Evolutionary conservation across 1,284 basidiomycete species (phyloP), one percentile per base, ranked within the genome.

Genomic region (Ustilago trichophora): DNA sequence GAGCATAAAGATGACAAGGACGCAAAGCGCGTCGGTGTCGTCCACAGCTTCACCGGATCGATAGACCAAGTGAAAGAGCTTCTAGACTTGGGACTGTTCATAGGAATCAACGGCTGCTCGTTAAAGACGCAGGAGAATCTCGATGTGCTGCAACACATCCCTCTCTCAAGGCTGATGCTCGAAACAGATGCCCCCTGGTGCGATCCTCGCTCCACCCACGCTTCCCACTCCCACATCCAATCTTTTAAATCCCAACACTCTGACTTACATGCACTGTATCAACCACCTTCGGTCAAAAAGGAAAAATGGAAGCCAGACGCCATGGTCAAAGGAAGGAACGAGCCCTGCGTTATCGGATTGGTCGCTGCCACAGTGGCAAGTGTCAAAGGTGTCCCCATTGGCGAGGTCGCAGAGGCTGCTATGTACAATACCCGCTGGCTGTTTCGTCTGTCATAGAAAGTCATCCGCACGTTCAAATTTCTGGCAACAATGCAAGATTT

Each of bases 41-140:
- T 92, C 8, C 93, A 94, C 82, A 91, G 89, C 70, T 93, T 93
- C 82, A 93, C 91, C 0, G 92, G 92, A 0, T 87, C 86, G 0
- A 66, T 78, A 1, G 85, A 86, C 19, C 91, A 94, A 80, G 87
- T 87, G 41, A 75, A 83, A 9, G 90, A 94, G 76, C 82, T 91
- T 50, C 87, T 93, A 16, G 53, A 58, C 12, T 47, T 79, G 18
- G 76, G 75, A 6, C 59, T 78, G 10, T 79, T 57, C 42, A 85
- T 92, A 51, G 88, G 88, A 48, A 82, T 92, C 50, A 93, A 93
- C 68, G 91, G 92, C 0, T 93, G 92, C 79, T 89, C 89, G 3
- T 82, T 95, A 66, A 94, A 93, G 82, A 91, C 90, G 0, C 84
- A 85, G 33, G 88, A 89, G 41, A 91, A 91, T 71, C 82, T 94